These are phyloP conservation scores for Cicer judaicum DNA, from an alignment of 306 rosid species.

Conservation along the genomic window DNA sequence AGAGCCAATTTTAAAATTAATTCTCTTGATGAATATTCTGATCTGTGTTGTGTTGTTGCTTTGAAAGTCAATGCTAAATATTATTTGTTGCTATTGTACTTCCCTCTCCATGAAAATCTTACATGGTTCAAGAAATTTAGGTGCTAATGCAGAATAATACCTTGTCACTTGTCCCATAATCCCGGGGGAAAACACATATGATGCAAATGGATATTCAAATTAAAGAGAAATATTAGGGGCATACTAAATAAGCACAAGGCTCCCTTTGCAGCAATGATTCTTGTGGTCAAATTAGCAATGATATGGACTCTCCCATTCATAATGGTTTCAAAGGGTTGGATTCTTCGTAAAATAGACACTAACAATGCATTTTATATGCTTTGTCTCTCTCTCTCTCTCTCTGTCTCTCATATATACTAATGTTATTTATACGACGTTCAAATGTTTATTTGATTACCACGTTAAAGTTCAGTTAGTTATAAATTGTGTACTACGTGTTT, in stretches of 20 bases:
- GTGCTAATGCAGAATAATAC: background rate
- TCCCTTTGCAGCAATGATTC: too few species aligned
- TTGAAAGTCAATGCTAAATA: slow-evolving; percentile 2
- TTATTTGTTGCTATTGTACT: background rate
- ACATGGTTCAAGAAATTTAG: background rate
- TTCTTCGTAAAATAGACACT: background rate
- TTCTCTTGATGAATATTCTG: slow-evolving; percentile 33
- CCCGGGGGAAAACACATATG: background rate
- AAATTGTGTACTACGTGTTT: too few species aligned
- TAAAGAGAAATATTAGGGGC: background rate
- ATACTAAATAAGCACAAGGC: too few species aligned
- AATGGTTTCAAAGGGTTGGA: background rate
- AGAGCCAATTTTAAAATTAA: slow-evolving; percentile 42
- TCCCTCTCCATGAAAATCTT: background rate
- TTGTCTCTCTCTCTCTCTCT: too few species aligned
- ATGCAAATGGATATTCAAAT: background rate
- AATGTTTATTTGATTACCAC: too few species aligned
- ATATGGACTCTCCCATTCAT: background rate
- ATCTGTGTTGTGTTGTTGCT: slow-evolving; percentile 36
- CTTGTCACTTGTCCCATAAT: background rate
- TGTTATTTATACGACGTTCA: too few species aligned
- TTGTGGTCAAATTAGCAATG: background rate
- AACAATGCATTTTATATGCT: background rate
- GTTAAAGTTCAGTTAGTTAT: too few species aligned
- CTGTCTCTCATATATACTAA: too few species aligned